These are phyloP conservation scores for Coniochaeta sp. DNA, from an alignment of 2,329 filamentous ascomycete genomes.

Conservation along the genomic window DNA sequence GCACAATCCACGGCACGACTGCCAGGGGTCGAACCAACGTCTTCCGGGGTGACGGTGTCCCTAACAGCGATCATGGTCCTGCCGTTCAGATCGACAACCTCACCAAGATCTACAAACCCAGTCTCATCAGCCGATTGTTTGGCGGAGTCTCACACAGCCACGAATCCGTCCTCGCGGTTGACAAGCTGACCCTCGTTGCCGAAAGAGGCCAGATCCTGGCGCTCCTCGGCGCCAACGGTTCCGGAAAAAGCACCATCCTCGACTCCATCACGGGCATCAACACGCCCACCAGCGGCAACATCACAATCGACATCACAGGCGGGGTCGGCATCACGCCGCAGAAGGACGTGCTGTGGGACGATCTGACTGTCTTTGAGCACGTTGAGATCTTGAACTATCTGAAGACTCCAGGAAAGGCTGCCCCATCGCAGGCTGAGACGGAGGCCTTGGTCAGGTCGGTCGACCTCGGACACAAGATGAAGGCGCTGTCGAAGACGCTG, in stretches of 20 bases:
- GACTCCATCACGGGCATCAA: conserved; percentile 81
- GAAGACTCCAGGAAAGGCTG: conserved; percentile 53
- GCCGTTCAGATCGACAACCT: too few species aligned
- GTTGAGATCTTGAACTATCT: conserved; percentile 75
- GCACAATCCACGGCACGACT: conserved; percentile 10
- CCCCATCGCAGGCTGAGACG: conserved; percentile 48
- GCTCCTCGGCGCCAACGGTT: conserved; percentile 81
- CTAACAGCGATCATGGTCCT: too few species aligned
- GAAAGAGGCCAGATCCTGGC: conserved; percentile 69
- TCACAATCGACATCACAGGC: conserved; percentile 69
- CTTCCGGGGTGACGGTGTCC: too few species aligned
- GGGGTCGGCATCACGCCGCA: conserved; percentile 85
- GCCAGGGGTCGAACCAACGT: too few species aligned
- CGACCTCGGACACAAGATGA: conserved; percentile 68
- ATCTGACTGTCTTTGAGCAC: conserved; percentile 79
- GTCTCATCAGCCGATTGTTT: too few species aligned
- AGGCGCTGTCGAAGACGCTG: conserved; percentile 65
- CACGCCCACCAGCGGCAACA: conserved; percentile 66
- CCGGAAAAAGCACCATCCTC: conserved; percentile 82
- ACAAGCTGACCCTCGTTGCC: too few species aligned
- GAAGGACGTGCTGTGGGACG: conserved; percentile 90
- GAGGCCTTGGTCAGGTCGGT: conserved; percentile 59
- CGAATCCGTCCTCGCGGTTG: conserved; percentile 12
- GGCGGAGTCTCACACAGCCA: conserved; percentile 15
- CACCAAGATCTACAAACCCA: too few species aligned